Evolutionary conservation across 306 rosid species (phyloP).

Genomic region (Cicer yamashitae): DNA sequence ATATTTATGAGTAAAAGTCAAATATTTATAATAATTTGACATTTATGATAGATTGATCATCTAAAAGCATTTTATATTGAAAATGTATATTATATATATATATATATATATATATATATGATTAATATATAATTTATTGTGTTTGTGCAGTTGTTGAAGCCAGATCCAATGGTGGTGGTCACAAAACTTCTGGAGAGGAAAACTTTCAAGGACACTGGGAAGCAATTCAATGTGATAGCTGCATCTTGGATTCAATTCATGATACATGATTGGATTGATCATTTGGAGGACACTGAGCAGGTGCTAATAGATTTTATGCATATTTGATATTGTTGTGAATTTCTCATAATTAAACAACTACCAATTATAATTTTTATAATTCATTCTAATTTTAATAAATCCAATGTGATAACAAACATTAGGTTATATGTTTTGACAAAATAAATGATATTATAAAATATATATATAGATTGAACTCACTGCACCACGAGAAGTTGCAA

Average conservation of each 20-base stretch:
- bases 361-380: too few species aligned
- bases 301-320: constrained; percentile 7
- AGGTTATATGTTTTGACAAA: neutral
- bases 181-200: constrained; percentile 58
- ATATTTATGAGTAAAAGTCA: too few species aligned
- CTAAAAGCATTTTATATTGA: too few species aligned
- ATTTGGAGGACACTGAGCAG: constrained; percentile 61
- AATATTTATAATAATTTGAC: too few species aligned
- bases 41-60: too few species aligned
- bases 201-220: constrained; percentile 56
- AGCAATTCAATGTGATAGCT: constrained; percentile 69
- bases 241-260: constrained; percentile 77
- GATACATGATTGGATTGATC: constrained; percentile 76
- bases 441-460: neutral
- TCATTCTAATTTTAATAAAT: too few species aligned
- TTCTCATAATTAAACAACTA: too few species aligned
- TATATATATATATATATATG: too few species aligned
- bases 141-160: constrained; percentile 55
- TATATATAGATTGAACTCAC: constrained; percentile 50
- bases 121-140: neutral
- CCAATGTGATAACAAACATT: too few species aligned
- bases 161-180: constrained; percentile 66
- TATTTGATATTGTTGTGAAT: too few species aligned
- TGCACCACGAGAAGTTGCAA: constrained; percentile 59
- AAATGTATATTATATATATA: too few species aligned